phyloP scores from a whole-genome alignment of 2,329 filamentous ascomycete species.

The Chaetomiaceae sp. region DNA sequence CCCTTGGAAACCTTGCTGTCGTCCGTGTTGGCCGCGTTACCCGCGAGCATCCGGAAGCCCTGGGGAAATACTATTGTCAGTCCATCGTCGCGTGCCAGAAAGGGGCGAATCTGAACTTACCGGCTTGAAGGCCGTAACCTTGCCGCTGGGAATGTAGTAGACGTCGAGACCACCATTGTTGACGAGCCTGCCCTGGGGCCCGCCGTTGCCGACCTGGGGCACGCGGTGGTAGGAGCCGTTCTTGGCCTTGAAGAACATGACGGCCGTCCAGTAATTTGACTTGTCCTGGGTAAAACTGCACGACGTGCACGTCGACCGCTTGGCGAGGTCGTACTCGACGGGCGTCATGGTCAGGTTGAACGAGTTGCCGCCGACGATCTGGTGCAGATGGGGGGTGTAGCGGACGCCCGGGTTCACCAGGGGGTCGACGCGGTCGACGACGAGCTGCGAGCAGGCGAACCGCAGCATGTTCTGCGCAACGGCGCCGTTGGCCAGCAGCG shows the following conservation, averaged over 20 bases:
- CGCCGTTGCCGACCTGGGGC: constrained; percentile 42
- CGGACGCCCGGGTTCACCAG: constrained; percentile 42
- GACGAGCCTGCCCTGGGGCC: constrained; percentile 39
- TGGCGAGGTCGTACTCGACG: constrained; percentile 32
- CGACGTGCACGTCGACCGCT: constrained; percentile 39
- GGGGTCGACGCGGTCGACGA: constrained; percentile 44
- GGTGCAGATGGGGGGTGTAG: constrained; percentile 44
- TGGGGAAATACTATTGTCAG: constrained; percentile 14
- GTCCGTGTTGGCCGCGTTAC: constrained; percentile 40
- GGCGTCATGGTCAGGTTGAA: constrained; percentile 43
- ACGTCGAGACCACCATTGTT: constrained; percentile 43
- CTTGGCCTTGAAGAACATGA: constrained; percentile 42
- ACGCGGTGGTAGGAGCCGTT: constrained; percentile 42
- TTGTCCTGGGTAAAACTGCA: constrained; percentile 42
- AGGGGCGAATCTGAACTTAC: constrained; percentile 21
- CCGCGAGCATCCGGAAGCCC: constrained; percentile 46
- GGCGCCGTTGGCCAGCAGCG: constrained; percentile 30
- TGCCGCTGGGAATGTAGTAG: constrained; percentile 43
- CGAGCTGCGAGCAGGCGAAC: constrained; percentile 45
- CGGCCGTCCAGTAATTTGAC: constrained; percentile 46
- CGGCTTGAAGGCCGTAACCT: constrained; percentile 39
- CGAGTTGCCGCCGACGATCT: constrained; percentile 44
- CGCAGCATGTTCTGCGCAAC: constrained; percentile 41
- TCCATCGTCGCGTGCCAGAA: background rate
- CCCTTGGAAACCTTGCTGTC: constrained; percentile 35